Percentiles rank a stretch among this genome's conserved stretches.
Evolutionary conservation across 2,329 filamentous ascomycete species (phyloP).

Genomic region (Sarocladium oryzae): DNA sequence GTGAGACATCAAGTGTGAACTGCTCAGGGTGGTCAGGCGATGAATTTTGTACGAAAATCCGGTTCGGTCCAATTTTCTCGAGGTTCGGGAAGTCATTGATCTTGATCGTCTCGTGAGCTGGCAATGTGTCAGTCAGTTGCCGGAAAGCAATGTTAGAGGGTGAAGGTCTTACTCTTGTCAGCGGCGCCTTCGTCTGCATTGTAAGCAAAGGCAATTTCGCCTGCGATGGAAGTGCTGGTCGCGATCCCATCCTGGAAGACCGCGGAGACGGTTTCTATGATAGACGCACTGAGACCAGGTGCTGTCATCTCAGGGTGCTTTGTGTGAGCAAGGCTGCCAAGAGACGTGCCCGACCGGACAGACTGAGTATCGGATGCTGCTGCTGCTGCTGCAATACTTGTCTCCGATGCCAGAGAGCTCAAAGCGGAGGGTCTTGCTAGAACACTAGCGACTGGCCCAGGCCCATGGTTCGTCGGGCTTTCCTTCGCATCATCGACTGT

Average conservation of each 20-base stretch:
- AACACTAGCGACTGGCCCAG: background rate
- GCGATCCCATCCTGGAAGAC: constrained; percentile 70
- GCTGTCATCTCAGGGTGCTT: constrained; percentile 77
- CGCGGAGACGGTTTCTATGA: constrained; percentile 87
- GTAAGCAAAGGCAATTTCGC: constrained; percentile 84
- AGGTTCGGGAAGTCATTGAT: constrained; percentile 84
- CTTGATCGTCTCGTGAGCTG: constrained; percentile 61
- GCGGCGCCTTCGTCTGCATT: constrained; percentile 48
- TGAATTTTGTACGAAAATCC: constrained; percentile 74
- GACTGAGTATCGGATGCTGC: constrained; percentile 77
- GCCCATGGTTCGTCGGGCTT: constrained; percentile 10
- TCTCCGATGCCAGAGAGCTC: constrained; percentile 55
- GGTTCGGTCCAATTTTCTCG: constrained; percentile 90
- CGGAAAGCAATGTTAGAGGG: background rate
- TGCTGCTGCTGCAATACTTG: constrained; percentile 45
- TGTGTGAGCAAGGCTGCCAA: constrained; percentile 60
- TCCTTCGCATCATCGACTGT: constrained; percentile 27
- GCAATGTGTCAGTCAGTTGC: background rate
- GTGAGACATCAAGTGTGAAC: constrained; percentile 68
- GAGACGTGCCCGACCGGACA: constrained; percentile 78
- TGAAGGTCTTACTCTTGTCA: constrained; percentile 38
- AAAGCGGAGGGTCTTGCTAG: constrained; percentile 38
- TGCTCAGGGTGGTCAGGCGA: constrained; percentile 63
- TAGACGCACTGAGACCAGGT: constrained; percentile 76
- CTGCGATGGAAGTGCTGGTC: constrained; percentile 67